Percentiles rank a stretch among this genome's conserved stretches.
Evolutionary conservation across 2,329 filamentous ascomycete species (phyloP).

Genomic region (Diplodia intermedia): DNA sequence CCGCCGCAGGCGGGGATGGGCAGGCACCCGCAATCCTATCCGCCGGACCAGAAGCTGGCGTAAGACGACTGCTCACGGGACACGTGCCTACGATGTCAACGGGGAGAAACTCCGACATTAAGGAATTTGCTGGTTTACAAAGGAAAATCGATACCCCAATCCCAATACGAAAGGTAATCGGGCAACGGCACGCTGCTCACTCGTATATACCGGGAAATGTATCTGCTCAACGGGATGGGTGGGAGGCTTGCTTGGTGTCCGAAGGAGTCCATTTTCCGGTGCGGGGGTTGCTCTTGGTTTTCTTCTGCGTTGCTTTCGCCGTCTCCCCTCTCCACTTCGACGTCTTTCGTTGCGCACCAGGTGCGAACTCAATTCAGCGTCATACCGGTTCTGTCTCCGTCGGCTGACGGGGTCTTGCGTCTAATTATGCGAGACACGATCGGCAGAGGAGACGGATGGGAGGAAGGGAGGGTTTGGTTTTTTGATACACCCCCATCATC

Average conservation of each 20-base stretch:
- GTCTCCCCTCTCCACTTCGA: conserved; percentile 27
- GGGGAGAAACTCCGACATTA: conserved; percentile 30
- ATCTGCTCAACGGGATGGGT: conserved; percentile 32
- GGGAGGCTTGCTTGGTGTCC: conserved; percentile 33
- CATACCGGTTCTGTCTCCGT: conserved; percentile 14
- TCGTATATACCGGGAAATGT: conserved; percentile 34
- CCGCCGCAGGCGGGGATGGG: conserved; percentile 79
- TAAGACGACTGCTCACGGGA: conserved; percentile 35
- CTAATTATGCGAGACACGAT: conserved; percentile 5
- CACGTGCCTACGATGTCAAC: conserved; percentile 28
- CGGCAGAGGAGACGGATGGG: conserved; percentile 8
- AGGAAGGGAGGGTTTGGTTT: conserved; percentile 22
- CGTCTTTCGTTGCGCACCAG: conserved; percentile 30
- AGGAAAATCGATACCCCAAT: conserved; percentile 34
- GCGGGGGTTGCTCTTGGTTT: conserved; percentile 31
- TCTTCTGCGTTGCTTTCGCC: conserved; percentile 20
- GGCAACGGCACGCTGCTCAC: conserved; percentile 26
- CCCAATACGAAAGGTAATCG: conserved; percentile 33
- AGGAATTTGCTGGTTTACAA: conserved; percentile 34
- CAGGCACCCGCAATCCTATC: conserved; percentile 65
- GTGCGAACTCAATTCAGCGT: conserved; percentile 20
- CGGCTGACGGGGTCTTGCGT: conserved; percentile 15
- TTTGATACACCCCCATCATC: conserved; percentile 27
- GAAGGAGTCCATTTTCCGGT: conserved; percentile 32
- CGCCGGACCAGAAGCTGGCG: conserved; percentile 61